These are phyloP conservation scores for Clonostachys rhizophaga DNA, from an alignment of 2,329 filamentous ascomycete species.

Conservation along the genomic window DNA sequence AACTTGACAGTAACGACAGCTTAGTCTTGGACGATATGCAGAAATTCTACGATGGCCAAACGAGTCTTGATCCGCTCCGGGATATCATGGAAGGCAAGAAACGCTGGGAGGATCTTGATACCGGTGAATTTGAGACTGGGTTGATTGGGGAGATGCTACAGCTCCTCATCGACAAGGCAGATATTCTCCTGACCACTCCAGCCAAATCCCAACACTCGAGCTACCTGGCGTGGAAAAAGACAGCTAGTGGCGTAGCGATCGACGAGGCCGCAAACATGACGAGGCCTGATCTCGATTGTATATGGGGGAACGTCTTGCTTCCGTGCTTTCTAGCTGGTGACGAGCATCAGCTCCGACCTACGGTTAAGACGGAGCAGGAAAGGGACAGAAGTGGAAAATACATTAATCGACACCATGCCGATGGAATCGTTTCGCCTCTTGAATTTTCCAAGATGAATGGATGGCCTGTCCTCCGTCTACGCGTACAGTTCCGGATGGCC, in stretches of 20 bases:
- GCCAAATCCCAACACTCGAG: not conserved
- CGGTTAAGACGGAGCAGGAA: conserved; percentile 1
- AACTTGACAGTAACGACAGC: not conserved
- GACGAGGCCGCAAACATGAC: conserved; percentile 13
- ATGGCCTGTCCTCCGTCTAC: not conserved
- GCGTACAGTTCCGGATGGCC: not conserved
- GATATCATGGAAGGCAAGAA: not conserved
- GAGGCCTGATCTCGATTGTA: conserved; percentile 7
- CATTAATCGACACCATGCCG: conserved; percentile 3
- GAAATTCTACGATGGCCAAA: not conserved
- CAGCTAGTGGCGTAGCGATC: conserved; percentile 3
- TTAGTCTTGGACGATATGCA: not conserved
- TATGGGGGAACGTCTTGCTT: conserved; percentile 12
- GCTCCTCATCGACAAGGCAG: not conserved
- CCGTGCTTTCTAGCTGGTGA: conserved; percentile 13
- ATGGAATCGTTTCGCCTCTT: conserved; percentile 5
- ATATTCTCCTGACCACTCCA: not conserved
- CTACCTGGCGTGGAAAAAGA: not conserved
- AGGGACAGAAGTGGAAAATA: not conserved
- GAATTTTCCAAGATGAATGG: not conserved
- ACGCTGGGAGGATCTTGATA: too few species aligned
- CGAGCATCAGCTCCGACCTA: conserved; percentile 6
- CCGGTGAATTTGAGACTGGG: not conserved
- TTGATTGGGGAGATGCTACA: not conserved
- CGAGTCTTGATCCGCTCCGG: not conserved